Evolutionary conservation across 2,329 filamentous ascomycete genomes (phyloP).

Genomic region (Xylariaceae sp.): DNA sequence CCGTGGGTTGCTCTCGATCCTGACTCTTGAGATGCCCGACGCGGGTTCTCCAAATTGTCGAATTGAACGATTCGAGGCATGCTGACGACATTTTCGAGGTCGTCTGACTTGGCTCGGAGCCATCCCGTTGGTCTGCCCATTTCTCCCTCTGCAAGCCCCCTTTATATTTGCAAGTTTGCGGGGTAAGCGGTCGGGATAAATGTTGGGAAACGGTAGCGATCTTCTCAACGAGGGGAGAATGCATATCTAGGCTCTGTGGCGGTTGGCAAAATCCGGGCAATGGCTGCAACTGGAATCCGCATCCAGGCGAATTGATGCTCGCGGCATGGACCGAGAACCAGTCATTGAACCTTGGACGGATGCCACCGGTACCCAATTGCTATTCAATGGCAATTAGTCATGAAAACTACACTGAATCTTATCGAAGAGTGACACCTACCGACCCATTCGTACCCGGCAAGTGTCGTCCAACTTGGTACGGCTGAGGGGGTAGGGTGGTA

Average conservation of each 20-base stretch:
- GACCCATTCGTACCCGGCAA: neutral
- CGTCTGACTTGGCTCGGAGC: conserved; percentile 12
- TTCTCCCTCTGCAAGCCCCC: conserved; percentile 2
- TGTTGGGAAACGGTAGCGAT: conserved; percentile 11
- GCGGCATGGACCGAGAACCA: conserved; percentile 9
- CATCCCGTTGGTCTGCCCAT: conserved; percentile 13
- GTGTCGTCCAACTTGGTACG: neutral
- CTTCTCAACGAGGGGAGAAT: conserved; percentile 5
- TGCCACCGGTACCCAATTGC: conserved; percentile 3
- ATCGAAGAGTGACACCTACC: conserved; percentile 8
- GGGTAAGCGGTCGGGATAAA: conserved; percentile 15
- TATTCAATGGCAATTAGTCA: neutral
- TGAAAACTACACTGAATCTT: conserved; percentile 3
- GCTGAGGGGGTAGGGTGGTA: neutral
- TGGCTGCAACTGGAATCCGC: conserved; percentile 4
- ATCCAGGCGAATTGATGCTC: neutral
- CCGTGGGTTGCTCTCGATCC: conserved; percentile 2
- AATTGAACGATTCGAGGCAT: conserved; percentile 6
- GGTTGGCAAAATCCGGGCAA: conserved; percentile 6
- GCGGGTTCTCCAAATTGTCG: conserved; percentile 13
- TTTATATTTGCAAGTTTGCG: conserved; percentile 15
- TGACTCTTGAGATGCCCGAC: neutral
- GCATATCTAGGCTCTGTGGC: neutral
- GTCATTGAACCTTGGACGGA: neutral
- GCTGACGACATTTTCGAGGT: conserved; percentile 14